Percentiles rank a stretch among this genome's conserved stretches.
These are phyloP conservation scores for Peronospora farinosa DNA, from an alignment of 352 stramenopile species.

Conservation along the genomic window DNA sequence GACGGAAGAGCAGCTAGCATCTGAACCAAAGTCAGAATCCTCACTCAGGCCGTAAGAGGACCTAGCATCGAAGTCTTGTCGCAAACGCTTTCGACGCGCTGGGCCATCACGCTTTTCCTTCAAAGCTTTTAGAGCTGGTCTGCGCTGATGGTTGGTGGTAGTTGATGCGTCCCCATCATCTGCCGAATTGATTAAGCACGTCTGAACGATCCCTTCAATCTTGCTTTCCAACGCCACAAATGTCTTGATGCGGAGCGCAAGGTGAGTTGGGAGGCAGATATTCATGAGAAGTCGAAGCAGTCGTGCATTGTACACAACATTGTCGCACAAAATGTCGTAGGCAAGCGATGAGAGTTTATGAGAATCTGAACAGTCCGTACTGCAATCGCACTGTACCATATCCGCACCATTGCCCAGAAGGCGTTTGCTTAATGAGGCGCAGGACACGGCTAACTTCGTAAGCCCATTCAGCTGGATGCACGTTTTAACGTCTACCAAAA, in stretches of 20 bases:
- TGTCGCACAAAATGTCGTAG: conserved; percentile 55
- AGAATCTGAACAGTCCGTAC: conserved; percentile 2
- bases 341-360: conserved; percentile 23
- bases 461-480: conserved; percentile 29
- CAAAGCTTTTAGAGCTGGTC: conserved; percentile 5
- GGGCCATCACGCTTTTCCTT: background rate
- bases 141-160: background rate
- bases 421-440: conserved; percentile 34
- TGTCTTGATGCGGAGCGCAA: conserved; percentile 14
- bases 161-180: background rate
- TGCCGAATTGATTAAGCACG: conserved; percentile 29
- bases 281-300: conserved; percentile 47
- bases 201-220: conserved; percentile 39
- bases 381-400: conserved; percentile 5
- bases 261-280: conserved; percentile 32
- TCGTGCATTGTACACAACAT: conserved; percentile 54
- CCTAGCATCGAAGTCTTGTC: conserved; percentile 27
- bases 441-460: conserved; percentile 40
- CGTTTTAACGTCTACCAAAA: conserved; percentile 35
- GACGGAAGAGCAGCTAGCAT: conserved; percentile 21
- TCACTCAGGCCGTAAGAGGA: conserved; percentile 7
- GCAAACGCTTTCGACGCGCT: conserved; percentile 27
- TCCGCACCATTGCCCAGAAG: conserved; percentile 29
- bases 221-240: conserved; percentile 30
- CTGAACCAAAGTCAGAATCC: conserved; percentile 23